Conservation (phyloP, 2,329 filamentous ascomycete genomes). For the Beauveria caledonica region DNA sequence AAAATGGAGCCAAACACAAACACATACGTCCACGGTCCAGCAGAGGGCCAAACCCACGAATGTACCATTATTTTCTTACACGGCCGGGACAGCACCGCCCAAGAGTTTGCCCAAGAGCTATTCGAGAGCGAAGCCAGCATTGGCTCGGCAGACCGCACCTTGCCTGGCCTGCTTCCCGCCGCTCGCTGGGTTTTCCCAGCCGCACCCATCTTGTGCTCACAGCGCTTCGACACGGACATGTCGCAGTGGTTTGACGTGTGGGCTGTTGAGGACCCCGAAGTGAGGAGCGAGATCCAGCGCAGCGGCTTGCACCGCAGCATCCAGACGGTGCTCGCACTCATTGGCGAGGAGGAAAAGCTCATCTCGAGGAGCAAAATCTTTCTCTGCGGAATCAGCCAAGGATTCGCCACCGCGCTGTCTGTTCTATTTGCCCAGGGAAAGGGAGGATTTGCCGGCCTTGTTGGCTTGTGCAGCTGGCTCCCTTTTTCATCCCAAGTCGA, state of each 20-base stretch:
- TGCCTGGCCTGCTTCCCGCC: not conserved
- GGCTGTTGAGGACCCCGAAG: not conserved
- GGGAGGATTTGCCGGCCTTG: not conserved
- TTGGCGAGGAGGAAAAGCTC: not conserved
- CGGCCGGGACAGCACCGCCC: slow-evolving; percentile 36
- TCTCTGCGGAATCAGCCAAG: slow-evolving; percentile 5
- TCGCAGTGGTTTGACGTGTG: slow-evolving; percentile 9
- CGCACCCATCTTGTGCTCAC: not conserved
- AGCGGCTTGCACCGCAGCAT: not conserved
- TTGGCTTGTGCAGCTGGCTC: slow-evolving; percentile 3
- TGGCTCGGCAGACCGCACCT: not conserved
- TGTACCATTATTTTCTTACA: slow-evolving; percentile 41
- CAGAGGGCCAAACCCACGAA: not conserved
- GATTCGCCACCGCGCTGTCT: not conserved
- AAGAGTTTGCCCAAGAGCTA: slow-evolving; percentile 38
- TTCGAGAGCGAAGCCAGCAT: slow-evolving; percentile 21
- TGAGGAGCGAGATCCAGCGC: not conserved
- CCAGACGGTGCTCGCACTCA: not conserved
- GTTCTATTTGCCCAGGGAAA: not conserved
- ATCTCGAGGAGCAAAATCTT: not conserved
- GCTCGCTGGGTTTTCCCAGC: slow-evolving; percentile 1
- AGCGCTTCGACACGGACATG: not conserved
- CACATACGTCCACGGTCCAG: not conserved
- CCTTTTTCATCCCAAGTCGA: not conserved
- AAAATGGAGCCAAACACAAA: not conserved